Evolutionary conservation across 768 basidiomycete genomes (phyloP), one percentile per base, ranked within the genome.

Genomic region (Ramaria sp.): DNA sequence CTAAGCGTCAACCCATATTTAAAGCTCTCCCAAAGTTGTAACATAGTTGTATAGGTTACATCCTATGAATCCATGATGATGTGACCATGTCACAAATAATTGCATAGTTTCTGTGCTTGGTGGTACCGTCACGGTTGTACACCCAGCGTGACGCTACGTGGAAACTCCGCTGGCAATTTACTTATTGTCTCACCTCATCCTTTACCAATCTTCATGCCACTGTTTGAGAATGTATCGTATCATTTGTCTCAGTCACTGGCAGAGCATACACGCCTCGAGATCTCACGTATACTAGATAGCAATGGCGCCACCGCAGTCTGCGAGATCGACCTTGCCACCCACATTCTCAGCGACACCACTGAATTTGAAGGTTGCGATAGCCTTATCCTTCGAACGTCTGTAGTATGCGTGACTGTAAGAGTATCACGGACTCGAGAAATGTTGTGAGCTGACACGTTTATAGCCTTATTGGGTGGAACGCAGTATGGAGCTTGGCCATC

Each of bases 401-500:
- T 69, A 13, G 63, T 59, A 7, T 65, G 73, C n/a, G 73, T 77
- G 31, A 75, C 77, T 4, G 69, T 74, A 42, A 52, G 72, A 64
- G 57, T 54, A 57, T 4, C 45, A 60, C 7, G 17, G 24, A 11
- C 31, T 30, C 1, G 6, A 38, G 48, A 46, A 20, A 19, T 22
- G 39, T 12, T 19, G 39, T 13, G 20, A 27, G 46, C 24, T 41
- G 58, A 49, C 63, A 61, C 53, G 53, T 58, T 57, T 64, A 38
- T 61, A 80, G 68, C 81, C 82, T 33, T 68, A 71, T 34, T 92
- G 90, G 88, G 81, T 89, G 0, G 83, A 88, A 51, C 75, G 84
- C 31, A 82, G 80, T 4, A 63, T 82, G 20, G 66, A 83, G 9
- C 69, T 86, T 3, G 81, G 78, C 1, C 77, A 78, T 60, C 57